Percentiles rank a stretch among this genome's conserved stretches.
Conservation (phyloP, 179 eudicot genomes). For the Silene coronaria region DNA sequence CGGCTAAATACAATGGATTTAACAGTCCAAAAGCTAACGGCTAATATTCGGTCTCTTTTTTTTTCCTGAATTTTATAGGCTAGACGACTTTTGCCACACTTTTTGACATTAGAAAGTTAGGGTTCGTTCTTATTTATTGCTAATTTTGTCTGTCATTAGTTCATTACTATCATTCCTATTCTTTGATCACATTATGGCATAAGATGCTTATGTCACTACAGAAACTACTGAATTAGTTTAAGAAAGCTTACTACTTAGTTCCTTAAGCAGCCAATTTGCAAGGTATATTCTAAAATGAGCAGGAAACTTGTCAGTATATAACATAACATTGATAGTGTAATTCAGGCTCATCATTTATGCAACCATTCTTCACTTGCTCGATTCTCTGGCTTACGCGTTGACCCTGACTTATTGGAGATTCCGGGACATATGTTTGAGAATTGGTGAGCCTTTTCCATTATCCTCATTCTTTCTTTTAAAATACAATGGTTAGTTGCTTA, state of each 20-base stretch:
- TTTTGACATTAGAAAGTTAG: background rate
- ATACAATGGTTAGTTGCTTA: background rate
- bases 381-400: conserved; percentile 86
- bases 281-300: background rate
- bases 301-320: background rate
- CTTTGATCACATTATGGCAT: conserved; percentile 1
- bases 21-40: too few relatives aligned
- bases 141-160: background rate
- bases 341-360: conserved; percentile 83
- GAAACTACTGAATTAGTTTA: background rate
- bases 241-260: background rate
- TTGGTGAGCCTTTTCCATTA: conserved; percentile 40
- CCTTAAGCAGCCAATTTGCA: background rate
- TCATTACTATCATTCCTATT: background rate
- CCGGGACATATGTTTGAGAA: conserved; percentile 82
- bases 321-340: conserved; percentile 17
- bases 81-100: background rate
- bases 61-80: background rate
- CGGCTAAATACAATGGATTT: too few relatives aligned
- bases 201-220: background rate
- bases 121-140: background rate
- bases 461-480: background rate
- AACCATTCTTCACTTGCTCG: conserved; percentile 70
- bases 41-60: background rate
- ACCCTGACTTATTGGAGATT: conserved; percentile 88